Percentiles rank a stretch among this genome's conserved stretches.
Conservation (phyloP, 1,284 basidiomycete species). For the Microbotryum scabiosae region DNA sequence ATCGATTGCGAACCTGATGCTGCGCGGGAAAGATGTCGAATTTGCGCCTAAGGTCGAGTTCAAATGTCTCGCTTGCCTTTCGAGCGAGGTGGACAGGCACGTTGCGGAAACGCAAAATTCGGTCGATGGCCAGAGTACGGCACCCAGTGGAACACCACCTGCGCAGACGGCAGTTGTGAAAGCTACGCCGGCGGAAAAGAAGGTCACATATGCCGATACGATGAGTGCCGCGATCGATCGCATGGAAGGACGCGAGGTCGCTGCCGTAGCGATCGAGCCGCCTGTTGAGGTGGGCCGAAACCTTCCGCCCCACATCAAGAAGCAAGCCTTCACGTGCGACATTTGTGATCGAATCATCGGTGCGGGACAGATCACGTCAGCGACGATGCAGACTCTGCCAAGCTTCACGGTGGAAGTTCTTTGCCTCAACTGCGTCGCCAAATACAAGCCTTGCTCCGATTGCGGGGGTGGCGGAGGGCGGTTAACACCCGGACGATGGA, state of each 20-base stretch:
- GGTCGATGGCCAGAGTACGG: background rate
- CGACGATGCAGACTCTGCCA: background rate
- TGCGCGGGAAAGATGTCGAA: conserved; percentile 9
- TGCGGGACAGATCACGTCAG: conserved; percentile 5
- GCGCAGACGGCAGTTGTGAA: background rate
- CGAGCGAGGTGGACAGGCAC: background rate
- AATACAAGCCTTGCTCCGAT: conserved; percentile 17
- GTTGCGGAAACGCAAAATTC: background rate
- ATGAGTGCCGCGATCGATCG: conserved; percentile 11
- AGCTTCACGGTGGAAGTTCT: conserved; percentile 19
- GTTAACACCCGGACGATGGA: conserved; percentile 18
- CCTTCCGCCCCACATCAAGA: conserved; percentile 7
- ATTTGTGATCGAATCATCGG: conserved; percentile 18
- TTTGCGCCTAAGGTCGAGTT: conserved; percentile 10
- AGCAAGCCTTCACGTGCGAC: conserved; percentile 13
- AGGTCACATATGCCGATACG: conserved; percentile 8
- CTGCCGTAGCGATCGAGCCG: background rate
- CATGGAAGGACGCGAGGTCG: conserved; percentile 1
- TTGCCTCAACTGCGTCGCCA: conserved; percentile 8
- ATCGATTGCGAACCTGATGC: conserved; percentile 5
- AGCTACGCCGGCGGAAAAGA: background rate
- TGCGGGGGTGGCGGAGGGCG: conserved; percentile 19
- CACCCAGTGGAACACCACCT: too few relatives aligned
- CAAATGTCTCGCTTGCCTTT: conserved; percentile 12
- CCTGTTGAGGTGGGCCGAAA: conserved; percentile 7